Percentiles rank a stretch among this genome's conserved stretches.
Conservation (phyloP, 306 rosid species). For the Cicer pinnatifidum region DNA sequence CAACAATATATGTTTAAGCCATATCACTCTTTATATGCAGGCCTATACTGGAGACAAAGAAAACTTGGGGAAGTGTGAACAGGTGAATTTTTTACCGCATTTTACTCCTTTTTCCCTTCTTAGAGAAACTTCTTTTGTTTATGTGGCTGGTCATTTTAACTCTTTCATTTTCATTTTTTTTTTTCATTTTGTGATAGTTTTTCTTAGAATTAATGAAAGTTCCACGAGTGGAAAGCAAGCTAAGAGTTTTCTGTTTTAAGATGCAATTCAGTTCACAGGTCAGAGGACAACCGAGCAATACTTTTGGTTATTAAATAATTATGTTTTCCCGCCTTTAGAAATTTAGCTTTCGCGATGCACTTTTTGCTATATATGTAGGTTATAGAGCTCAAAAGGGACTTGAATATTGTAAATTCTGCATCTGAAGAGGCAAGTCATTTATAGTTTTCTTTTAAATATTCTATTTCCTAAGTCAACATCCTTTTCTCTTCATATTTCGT, state of each 20-base stretch:
- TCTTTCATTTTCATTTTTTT: conserved; percentile 44
- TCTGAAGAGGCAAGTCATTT: conserved; percentile 76
- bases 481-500: conserved; percentile 40
- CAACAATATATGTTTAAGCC: conserved; percentile 40
- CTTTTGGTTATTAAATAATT: conserved; percentile 39
- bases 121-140: conserved; percentile 12
- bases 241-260: conserved; percentile 89
- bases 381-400: conserved; percentile 75
- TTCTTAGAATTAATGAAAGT: conserved; percentile 91
- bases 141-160: conserved; percentile 16
- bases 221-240: conserved; percentile 87
- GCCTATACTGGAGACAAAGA: conserved; percentile 76
- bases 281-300: conserved; percentile 45
- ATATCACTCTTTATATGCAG: conserved; percentile 58
- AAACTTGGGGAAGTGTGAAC: conserved; percentile 95
- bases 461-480: conserved; percentile 1
- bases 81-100: conserved; percentile 53
- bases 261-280: conserved; percentile 86
- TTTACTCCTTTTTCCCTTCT: neutral
- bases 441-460: conserved; percentile 32
- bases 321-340: conserved; percentile 37
- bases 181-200: conserved; percentile 59
- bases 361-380: conserved; percentile 60
- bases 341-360: conserved; percentile 42
- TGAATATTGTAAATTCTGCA: conserved; percentile 72